Percentiles rank a stretch among this genome's conserved stretches.
Conservation (phyloP, 129 eudicot species). For the Pittosporum tobira region DNA sequence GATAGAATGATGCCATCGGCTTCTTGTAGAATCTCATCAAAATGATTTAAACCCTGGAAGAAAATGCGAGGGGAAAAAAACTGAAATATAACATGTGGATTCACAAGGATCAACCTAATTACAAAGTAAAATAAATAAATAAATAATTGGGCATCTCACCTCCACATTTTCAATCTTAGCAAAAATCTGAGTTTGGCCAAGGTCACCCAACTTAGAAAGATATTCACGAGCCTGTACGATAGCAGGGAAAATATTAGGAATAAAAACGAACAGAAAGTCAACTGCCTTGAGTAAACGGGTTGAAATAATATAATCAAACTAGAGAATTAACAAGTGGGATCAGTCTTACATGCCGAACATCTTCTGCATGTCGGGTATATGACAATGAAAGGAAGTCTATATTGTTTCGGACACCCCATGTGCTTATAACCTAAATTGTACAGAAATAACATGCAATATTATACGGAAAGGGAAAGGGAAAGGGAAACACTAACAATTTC, state of each 20-base stretch:
- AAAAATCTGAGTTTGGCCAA: slow-evolving; percentile 65
- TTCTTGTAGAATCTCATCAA: slow-evolving; percentile 82
- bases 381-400: slow-evolving; percentile 86
- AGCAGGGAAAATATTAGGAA: background rate
- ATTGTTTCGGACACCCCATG: slow-evolving; percentile 80
- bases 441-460: slow-evolving; percentile 10
- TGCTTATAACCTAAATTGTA: slow-evolving; percentile 55
- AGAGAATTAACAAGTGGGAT: background rate
- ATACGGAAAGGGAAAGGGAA: background rate
- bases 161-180: slow-evolving; percentile 85
- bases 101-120: background rate
- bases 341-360: slow-evolving; percentile 54
- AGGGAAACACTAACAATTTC: background rate
- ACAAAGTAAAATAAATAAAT: background rate
- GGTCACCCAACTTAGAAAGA: slow-evolving; percentile 63
- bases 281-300: background rate
- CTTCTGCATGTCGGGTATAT: slow-evolving; percentile 71
- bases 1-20: slow-evolving; percentile 85
- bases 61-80: background rate
- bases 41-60: slow-evolving; percentile 56
- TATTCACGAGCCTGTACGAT: slow-evolving; percentile 62
- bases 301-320: background rate
- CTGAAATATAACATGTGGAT: background rate
- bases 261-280: background rate
- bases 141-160: slow-evolving; percentile 40